Conservation (phyloP, 176 grass and related monocot genomes). For the Saccharum spontaneum region DNA sequence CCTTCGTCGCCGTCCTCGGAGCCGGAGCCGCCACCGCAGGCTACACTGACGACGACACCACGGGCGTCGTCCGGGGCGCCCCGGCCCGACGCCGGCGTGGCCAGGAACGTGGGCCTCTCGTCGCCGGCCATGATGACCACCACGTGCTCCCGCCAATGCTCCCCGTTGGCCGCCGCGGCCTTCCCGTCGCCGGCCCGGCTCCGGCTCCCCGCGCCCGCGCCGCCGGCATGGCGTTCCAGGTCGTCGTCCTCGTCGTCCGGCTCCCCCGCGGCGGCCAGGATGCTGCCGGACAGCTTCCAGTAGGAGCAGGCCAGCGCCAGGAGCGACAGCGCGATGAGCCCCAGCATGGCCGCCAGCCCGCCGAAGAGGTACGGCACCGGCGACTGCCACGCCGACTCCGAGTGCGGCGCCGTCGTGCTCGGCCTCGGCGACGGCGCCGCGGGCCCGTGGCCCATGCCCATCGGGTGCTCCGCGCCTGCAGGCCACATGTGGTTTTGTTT, state of each 20-base stretch:
- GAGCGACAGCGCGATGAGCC: constrained; percentile 76
- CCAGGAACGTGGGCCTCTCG: constrained; percentile 59
- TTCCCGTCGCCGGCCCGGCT: not conserved
- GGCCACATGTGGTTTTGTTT: constrained; percentile 46
- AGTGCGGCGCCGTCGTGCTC: constrained; percentile 29
- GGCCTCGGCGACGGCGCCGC: constrained; percentile 11
- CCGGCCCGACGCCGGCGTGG: constrained; percentile 28
- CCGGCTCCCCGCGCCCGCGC: not conserved
- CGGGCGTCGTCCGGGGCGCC: not conserved
- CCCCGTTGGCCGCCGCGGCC: not conserved
- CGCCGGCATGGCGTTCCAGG: not conserved
- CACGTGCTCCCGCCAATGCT: constrained; percentile 31
- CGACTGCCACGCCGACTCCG: constrained; percentile 54
- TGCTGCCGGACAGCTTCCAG: constrained; percentile 70
- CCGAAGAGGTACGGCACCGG: constrained; percentile 84
- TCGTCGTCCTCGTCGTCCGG: not conserved
- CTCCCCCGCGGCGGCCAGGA: constrained; percentile 23
- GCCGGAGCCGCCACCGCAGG: not conserved
- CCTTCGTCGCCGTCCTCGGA: not conserved
- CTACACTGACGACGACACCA: not conserved
- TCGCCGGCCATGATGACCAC: constrained; percentile 88
- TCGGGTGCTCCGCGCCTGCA: constrained; percentile 43
- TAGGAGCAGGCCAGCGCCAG: constrained; percentile 89
- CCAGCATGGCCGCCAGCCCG: constrained; percentile 77
- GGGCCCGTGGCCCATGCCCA: constrained; percentile 40